Base-by-base conservation (phyloP, 2,329 filamentous ascomycete species). In the Nemania diffusa region DNA sequence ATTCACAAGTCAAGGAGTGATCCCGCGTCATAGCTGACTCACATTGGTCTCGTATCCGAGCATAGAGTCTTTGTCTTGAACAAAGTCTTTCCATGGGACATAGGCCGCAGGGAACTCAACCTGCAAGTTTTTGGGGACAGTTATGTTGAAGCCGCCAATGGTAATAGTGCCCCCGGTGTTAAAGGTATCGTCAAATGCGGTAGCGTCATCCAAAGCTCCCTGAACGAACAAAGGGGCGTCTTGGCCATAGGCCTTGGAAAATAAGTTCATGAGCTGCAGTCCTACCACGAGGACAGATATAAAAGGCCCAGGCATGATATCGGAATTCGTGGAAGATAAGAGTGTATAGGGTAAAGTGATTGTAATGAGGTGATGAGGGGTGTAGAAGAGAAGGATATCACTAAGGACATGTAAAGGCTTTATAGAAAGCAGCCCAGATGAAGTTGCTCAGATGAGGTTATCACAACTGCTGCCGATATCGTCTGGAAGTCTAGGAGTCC, bases 101-200 rank as follows among this genome's bases (percentile, higher is more conserved):
- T 79, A 84, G 13, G 80, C 79, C 3, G 80, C 81, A 0, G 83
- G 84, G 46, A 85, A 85, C 57, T 84, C 80, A 3, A 84, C 82
- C 8, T 84, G 79, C 26, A 85, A 69, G 66, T 86, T 86, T 73
- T 84, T 79, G 3, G 84, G 84, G 2, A 86, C 81, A 9, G 73
- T 78, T 52, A 86, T 80, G 17, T 71, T 76, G 70, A 80, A 83
- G 0, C 82, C 82, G 53, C 83, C 83, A 57, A 86, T 80, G 0
- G 73, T 73, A 17, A 86, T 80, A 15, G 75, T 75, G 8, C 84
- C 84, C 22, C 83, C 84, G 6, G 79, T 77, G 69, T 85, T 86
- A 75, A 76, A 81, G 1, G 75, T 68, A n/a, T 76, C 72, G 56
- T 79, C 78, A 6, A 73, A 69, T 2, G 73, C 76, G 0, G 75